Percentiles rank a stretch among this genome's conserved stretches.
Evolutionary conservation across 2,329 filamentous ascomycete species (phyloP).

Genomic region (Hymenoscyphus scutula): DNA sequence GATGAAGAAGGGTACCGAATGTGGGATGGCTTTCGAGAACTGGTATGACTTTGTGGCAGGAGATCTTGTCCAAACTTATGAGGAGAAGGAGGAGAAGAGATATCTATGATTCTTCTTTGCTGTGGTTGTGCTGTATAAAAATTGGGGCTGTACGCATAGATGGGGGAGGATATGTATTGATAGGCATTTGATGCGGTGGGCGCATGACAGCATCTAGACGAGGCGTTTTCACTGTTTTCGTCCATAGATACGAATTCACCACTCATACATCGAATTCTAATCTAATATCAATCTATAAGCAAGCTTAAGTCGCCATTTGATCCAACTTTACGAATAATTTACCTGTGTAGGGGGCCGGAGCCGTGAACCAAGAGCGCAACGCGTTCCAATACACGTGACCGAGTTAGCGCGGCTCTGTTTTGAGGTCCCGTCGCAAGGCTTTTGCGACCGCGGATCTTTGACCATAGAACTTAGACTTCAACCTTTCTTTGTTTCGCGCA

Average conservation of each 20-base stretch:
- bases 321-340: no score
- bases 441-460: background rate
- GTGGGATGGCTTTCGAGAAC: conserved; percentile 78
- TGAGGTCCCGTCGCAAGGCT: background rate
- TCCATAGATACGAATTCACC: background rate
- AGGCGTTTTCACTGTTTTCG: background rate
- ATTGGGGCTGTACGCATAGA: background rate
- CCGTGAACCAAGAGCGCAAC: no score
- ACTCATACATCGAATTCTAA: background rate
- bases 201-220: background rate
- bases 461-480: background rate
- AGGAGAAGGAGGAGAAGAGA: conserved; percentile 69
- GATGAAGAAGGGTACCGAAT: conserved; percentile 91
- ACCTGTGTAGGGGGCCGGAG: no score
- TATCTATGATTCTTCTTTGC: conserved; percentile 24
- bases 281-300: no score
- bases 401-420: background rate
- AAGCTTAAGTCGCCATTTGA: no score
- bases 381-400: no score
- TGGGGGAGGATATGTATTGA: background rate
- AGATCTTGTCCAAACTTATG: conserved; percentile 85
- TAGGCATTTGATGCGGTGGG: background rate
- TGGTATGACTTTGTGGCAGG: conserved; percentile 78
- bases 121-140: background rate
- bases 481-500: conserved; percentile 4